Percentiles rank a stretch among this genome's conserved stretches.
These are phyloP conservation scores for Fusarium pseudocircinatum DNA, from an alignment of 2,329 filamentous ascomycete species.

Conservation along the genomic window DNA sequence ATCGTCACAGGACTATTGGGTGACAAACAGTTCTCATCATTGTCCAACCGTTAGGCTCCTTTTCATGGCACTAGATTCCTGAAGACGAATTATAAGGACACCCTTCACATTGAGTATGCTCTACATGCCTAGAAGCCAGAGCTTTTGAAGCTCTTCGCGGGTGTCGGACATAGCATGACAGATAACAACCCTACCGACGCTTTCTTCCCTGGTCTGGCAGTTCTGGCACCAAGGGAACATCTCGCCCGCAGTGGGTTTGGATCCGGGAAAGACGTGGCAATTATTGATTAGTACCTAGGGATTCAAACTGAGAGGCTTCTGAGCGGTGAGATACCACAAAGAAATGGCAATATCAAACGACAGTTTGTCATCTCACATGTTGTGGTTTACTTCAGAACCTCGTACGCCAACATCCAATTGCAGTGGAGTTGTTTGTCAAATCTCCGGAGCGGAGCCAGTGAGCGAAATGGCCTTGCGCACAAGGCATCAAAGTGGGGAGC, in stretches of 20 bases:
- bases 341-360: neutral
- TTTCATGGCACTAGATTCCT: neutral
- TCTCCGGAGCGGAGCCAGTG: neutral
- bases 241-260: neutral
- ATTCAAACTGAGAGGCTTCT: neutral
- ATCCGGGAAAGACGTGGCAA: neutral
- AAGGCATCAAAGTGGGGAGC: constrained; percentile 46
- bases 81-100: neutral
- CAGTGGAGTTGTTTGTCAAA: constrained; percentile 3
- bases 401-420: neutral
- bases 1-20: no score
- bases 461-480: constrained; percentile 41
- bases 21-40: no score
- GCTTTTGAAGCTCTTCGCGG: neutral
- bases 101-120: neutral
- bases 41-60: neutral
- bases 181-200: neutral
- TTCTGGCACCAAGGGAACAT: no score
- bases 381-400: neutral
- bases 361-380: neutral
- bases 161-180: neutral
- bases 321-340: neutral
- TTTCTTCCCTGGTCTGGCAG: no score
- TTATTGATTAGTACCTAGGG: neutral
- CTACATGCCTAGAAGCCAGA: neutral